Evolutionary conservation across 208 protist species (phyloP).

Genomic region (Acanthamoeba royreba): DNA sequence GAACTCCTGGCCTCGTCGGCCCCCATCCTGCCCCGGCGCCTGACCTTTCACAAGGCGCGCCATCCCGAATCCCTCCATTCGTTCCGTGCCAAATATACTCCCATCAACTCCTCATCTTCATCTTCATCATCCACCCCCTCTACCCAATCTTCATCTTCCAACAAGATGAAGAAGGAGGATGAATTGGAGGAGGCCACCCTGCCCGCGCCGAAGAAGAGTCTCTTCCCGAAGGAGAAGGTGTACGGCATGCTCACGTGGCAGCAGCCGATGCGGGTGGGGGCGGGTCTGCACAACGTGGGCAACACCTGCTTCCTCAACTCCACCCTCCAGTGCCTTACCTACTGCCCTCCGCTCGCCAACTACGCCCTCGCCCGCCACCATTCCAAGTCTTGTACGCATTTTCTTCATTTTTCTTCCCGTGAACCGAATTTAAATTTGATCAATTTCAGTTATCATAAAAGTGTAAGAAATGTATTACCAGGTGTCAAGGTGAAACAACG

Average conservation of each 20-base stretch:
- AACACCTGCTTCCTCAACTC: constrained; percentile 88
- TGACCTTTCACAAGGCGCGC: constrained; percentile 22
- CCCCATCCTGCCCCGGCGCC: neutral
- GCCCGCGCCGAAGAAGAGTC: neutral
- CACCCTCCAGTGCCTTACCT: constrained; percentile 82
- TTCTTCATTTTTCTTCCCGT: neutral
- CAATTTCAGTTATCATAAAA: neutral
- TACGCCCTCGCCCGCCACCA: constrained; percentile 54
- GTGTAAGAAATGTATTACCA: no score
- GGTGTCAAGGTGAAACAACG: no score
- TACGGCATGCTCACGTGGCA: neutral
- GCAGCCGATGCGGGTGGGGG: constrained; percentile 51
- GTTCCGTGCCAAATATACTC: constrained; percentile 21
- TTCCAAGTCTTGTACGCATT: constrained; percentile 20
- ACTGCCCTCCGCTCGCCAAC: constrained; percentile 77
- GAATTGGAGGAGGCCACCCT: neutral
- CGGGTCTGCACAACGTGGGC: constrained; percentile 78
- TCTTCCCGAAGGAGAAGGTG: constrained; percentile 35
- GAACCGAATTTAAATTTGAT: neutral
- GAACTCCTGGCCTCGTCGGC: constrained; percentile 5
- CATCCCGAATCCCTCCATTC: constrained; percentile 1
- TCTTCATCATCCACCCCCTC: no score
- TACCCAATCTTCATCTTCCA: no score
- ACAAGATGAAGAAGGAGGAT: neutral
- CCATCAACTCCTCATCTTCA: constrained; percentile 19